These are phyloP conservation scores for Fusarium caatingaense DNA, from an alignment of 2,329 filamentous ascomycete species.

Conservation along the genomic window DNA sequence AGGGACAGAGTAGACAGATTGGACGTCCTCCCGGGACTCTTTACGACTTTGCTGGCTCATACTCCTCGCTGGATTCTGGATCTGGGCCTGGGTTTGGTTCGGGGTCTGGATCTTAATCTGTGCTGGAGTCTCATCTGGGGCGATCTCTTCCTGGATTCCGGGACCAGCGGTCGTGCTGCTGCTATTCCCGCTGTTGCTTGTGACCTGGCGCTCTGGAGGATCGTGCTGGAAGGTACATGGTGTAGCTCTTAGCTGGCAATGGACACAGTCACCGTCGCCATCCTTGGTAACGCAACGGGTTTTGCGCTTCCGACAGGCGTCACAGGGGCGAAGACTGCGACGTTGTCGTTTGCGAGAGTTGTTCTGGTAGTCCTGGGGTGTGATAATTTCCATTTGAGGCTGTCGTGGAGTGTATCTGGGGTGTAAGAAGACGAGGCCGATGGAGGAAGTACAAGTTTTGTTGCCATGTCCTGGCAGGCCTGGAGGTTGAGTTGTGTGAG, in stretches of 20 bases:
- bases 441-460: background rate
- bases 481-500: background rate
- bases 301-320: conserved; percentile 51
- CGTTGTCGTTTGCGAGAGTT: conserved; percentile 47
- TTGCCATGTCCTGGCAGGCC: conserved; percentile 9
- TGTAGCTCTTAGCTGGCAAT: conserved; percentile 46
- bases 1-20: conserved; percentile 40
- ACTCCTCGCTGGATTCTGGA: conserved; percentile 18
- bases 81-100: conserved; percentile 22
- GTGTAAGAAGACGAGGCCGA: conserved; percentile 15
- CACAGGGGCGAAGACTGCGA: conserved; percentile 48
- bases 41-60: conserved; percentile 38
- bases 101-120: conserved; percentile 10
- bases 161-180: conserved; percentile 11
- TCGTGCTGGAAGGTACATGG: conserved; percentile 48
- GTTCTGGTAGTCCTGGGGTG: conserved; percentile 48
- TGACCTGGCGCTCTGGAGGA: conserved; percentile 44
- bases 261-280: conserved; percentile 46
- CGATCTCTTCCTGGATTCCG: conserved; percentile 34
- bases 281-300: conserved; percentile 50
- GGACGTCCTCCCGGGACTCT: conserved; percentile 42
- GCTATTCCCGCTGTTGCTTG: conserved; percentile 29
- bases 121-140: conserved; percentile 21
- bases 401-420: conserved; percentile 10
- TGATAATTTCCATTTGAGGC: conserved; percentile 49